Conservation (phyloP, 2,329 filamentous ascomycete genomes). For the Nigrospora sphaerica region DNA sequence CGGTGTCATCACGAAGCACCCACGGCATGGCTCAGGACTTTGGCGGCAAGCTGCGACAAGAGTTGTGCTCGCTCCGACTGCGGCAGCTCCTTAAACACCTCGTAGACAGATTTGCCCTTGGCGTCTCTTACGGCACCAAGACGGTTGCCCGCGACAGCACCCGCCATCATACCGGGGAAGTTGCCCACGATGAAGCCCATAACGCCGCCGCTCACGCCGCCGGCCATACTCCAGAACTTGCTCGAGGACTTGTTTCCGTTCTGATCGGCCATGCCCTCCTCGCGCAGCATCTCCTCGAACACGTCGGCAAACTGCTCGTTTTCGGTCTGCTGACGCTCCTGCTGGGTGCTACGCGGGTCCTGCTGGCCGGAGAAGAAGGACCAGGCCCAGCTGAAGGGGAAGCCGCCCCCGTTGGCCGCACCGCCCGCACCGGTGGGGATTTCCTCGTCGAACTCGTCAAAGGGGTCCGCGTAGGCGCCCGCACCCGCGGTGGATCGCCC, state of each 20-base stretch:
- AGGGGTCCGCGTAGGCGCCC: constrained; percentile 35
- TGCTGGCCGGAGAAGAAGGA: constrained; percentile 42
- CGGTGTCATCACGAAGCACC: constrained; percentile 30
- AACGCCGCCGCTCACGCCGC: constrained; percentile 78
- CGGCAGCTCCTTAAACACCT: constrained; percentile 81
- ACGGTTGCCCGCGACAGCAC: constrained; percentile 85
- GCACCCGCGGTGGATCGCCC: constrained; percentile 26
- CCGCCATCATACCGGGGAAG: constrained; percentile 79
- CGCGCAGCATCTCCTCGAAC: constrained; percentile 84
- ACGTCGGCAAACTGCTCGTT: constrained; percentile 81
- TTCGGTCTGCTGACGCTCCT: constrained; percentile 48
- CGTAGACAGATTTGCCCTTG: constrained; percentile 90
- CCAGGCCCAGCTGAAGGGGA: constrained; percentile 72
- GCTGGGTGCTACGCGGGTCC: constrained; percentile 26
- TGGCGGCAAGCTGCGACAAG: constrained; percentile 75
- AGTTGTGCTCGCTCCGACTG: constrained; percentile 74
- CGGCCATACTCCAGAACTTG: constrained; percentile 81
- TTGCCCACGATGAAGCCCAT: constrained; percentile 95
- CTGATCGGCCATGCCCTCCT: constrained; percentile 75
- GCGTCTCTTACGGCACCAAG: constrained; percentile 85
- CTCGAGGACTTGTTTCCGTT: constrained; percentile 46
- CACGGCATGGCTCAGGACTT: constrained; percentile 77
- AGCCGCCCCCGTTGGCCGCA: constrained; percentile 22
- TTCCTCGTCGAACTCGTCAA: constrained; percentile 33
- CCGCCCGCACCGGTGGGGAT: constrained; percentile 33